Conservation (phyloP, 208 protist genomes). For the Leishmania lainsoni region DNA sequence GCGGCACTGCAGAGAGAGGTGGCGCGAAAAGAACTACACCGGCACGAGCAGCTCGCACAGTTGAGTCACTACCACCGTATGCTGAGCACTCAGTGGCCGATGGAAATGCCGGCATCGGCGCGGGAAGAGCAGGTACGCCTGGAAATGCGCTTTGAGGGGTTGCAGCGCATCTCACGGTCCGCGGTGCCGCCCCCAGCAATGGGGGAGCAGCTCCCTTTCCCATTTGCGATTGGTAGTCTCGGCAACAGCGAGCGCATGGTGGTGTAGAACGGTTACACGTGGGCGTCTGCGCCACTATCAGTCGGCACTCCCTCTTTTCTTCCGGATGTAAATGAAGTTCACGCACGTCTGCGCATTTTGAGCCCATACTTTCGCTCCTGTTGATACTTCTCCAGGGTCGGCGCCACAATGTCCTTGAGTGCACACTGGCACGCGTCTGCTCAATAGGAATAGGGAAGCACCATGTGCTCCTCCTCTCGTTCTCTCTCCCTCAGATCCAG, state of each 20-base stretch:
- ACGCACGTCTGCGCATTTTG: neutral
- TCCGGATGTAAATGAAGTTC: neutral
- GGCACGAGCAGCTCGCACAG: constrained; percentile 45
- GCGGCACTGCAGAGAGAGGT: constrained; percentile 32
- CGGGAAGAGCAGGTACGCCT: constrained; percentile 32
- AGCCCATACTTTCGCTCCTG: neutral
- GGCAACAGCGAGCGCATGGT: constrained; percentile 2
- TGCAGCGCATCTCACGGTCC: constrained; percentile 16
- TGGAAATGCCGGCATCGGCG: constrained; percentile 28
- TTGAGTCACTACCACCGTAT: constrained; percentile 47
- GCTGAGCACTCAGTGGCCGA: constrained; percentile 34
- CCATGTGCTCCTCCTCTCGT: neutral
- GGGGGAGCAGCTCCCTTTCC: neutral
- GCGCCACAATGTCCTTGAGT: neutral
- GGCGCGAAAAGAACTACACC: constrained; percentile 37
- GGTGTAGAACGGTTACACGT: neutral
- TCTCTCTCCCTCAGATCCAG: neutral
- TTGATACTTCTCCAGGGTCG: neutral
- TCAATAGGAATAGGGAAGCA: too few species aligned
- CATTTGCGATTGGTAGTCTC: neutral
- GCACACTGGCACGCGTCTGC: neutral
- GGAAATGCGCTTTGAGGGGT: constrained; percentile 25
- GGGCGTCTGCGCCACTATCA: neutral
- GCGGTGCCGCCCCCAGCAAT: neutral
- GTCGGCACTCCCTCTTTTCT: neutral